Conservation (phyloP, 768 basidiomycete species). For the Coprinellus micaceus region DNA sequence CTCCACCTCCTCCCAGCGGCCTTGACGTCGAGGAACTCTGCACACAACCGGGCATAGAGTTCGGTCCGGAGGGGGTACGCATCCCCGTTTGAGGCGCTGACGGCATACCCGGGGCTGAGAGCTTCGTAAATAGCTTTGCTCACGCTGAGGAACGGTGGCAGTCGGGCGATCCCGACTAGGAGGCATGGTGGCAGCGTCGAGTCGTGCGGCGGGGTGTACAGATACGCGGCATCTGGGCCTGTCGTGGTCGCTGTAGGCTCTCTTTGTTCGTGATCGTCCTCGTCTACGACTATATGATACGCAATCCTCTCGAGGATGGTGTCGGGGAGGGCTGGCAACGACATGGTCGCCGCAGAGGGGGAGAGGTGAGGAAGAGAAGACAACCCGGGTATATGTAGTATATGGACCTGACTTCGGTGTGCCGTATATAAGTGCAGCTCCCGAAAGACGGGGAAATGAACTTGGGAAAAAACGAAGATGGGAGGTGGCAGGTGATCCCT, state of each 20-base stretch:
- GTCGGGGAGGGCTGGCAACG: not conserved
- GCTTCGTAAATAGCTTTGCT: not conserved
- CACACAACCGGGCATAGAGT: not conserved
- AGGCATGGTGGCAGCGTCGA: not conserved
- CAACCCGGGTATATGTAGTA: too few species aligned
- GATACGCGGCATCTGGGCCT: not conserved
- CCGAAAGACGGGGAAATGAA: too few species aligned
- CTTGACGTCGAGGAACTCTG: not conserved
- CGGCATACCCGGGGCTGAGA: not conserved
- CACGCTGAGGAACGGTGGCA: not conserved
- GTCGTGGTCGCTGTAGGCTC: not conserved
- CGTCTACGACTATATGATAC: not conserved
- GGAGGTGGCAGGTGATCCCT: too few species aligned
- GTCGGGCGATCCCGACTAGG: not conserved
- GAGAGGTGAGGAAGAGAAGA: too few species aligned
- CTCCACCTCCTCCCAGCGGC: not conserved
- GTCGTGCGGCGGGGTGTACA: not conserved
- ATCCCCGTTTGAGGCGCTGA: not conserved
- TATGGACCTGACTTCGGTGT: too few species aligned
- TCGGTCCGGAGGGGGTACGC: not conserved
- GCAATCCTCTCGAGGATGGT: not conserved
- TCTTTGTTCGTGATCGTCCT: not conserved
- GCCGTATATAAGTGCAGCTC: too few species aligned
- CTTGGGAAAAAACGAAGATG: too few species aligned
- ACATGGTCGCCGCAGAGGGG: too few species aligned